A percentile compares a stretch with the other conserved stretches of the same genome.
Conservation (phyloP, 148 eudicot species). For the Agrostemma githago region DNA sequence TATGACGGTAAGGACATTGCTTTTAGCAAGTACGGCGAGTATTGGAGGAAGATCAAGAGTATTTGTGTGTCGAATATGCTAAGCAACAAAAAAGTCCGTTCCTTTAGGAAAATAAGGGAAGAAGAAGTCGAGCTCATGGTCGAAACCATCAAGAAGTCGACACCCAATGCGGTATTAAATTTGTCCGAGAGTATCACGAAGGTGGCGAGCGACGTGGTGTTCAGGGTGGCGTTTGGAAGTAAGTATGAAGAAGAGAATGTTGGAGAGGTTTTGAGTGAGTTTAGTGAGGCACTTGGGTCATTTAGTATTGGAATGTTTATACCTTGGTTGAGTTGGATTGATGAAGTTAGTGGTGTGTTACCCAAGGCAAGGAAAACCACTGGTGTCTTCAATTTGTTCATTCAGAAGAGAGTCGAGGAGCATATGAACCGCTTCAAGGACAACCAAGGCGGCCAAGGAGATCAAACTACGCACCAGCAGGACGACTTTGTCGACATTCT, state of each 20-base stretch:
- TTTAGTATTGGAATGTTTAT: conserved; percentile 27
- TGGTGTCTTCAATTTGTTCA: conserved; percentile 31
- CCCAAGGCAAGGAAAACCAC: not conserved
- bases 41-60: conserved; percentile 39
- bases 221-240: conserved; percentile 35
- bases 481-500: not conserved
- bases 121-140: conserved; percentile 12
- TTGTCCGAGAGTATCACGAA: conserved; percentile 20
- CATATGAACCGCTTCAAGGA: conserved; percentile 1
- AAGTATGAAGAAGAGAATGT: conserved; percentile 25
- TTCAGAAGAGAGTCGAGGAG: conserved; percentile 28
- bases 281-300: conserved; percentile 9
- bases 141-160: conserved; percentile 14
- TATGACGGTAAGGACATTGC: conserved; percentile 26
- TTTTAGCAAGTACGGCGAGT: conserved; percentile 30
- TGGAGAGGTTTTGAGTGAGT: conserved; percentile 15
- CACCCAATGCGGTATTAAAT: conserved; percentile 2
- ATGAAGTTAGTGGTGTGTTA: conserved; percentile 26
- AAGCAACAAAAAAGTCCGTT: conserved; percentile 22
- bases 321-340: conserved; percentile 50
- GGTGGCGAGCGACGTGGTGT: conserved; percentile 22
- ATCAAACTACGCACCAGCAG: too few species aligned
- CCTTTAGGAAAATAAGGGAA: too few species aligned
- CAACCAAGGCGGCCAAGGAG: too few species aligned
- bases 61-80: conserved; percentile 33